Evolutionary conservation across 2,329 filamentous ascomycete genomes (phyloP).

Genomic region (Botrytis sinoallii): DNA sequence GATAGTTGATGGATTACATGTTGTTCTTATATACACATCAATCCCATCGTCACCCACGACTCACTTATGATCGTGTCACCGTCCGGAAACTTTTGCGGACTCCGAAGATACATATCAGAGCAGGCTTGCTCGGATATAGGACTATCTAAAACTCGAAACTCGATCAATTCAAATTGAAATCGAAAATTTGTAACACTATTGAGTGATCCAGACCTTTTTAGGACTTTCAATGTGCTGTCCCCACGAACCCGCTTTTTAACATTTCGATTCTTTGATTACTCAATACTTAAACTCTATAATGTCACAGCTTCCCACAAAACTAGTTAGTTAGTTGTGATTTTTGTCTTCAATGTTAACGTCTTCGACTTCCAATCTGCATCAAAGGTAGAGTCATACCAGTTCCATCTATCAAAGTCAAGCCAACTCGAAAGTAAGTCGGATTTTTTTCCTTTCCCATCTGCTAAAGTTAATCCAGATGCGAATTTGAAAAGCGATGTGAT

Average conservation of each 20-base stretch:
- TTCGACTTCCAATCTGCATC: not conserved
- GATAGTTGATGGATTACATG: too few relatives aligned
- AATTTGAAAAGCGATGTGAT: not conserved
- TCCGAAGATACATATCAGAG: not conserved
- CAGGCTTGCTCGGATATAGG: not conserved
- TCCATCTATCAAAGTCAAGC: not conserved
- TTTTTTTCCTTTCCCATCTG: not conserved
- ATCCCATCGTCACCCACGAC: not conserved
- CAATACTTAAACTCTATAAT: too few relatives aligned
- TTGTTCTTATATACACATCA: not conserved
- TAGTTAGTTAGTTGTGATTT: not conserved
- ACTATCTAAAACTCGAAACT: not conserved
- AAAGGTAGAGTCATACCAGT: not conserved
- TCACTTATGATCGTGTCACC: not conserved
- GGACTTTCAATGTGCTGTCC: not conserved
- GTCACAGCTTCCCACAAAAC: not conserved
- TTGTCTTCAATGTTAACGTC: not conserved
- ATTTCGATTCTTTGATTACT: not conserved
- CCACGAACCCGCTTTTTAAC: not conserved
- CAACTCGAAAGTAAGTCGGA: not conserved
- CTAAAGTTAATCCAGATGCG: not conserved
- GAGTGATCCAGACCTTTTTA: not conserved
- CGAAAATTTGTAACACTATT: not conserved
- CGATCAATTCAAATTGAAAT: not conserved
- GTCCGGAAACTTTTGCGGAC: not conserved